Percentiles rank a stretch among this genome's conserved stretches.
phyloP scores from a whole-genome alignment of 2,329 filamentous ascomycete genomes.

The Trichoderma sp. region DNA sequence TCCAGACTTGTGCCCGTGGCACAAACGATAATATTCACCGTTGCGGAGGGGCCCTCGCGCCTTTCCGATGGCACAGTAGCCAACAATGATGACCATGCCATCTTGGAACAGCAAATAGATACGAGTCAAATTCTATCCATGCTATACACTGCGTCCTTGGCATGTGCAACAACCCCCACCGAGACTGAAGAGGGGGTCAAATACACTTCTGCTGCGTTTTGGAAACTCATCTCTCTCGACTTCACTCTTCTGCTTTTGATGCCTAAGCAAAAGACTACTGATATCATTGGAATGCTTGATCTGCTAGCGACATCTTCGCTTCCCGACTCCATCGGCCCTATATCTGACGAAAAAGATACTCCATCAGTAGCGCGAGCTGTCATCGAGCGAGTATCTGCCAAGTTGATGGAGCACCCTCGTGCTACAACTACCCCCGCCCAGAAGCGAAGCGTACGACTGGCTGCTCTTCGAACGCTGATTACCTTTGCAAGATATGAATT shows the following conservation, averaged over 20 bases:
- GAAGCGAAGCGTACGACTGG: slow-evolving; percentile 50
- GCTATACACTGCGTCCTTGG: slow-evolving; percentile 65
- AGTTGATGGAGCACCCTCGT: slow-evolving; percentile 61
- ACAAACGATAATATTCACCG: slow-evolving; percentile 62
- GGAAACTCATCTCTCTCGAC: slow-evolving; percentile 68
- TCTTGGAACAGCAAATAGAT: slow-evolving; percentile 60
- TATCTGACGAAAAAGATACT: slow-evolving; percentile 51
- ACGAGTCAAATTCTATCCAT: slow-evolving; percentile 66
- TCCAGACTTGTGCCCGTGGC: slow-evolving; percentile 59
- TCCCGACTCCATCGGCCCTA: slow-evolving; percentile 67
- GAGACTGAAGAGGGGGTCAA: slow-evolving; percentile 39
- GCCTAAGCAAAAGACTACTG: slow-evolving; percentile 64
- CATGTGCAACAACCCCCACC: slow-evolving; percentile 53
- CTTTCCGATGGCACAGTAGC: slow-evolving; percentile 53
- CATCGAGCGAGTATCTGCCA: slow-evolving; percentile 65
- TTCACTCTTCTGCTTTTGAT: slow-evolving; percentile 70
- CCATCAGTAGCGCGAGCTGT: slow-evolving; percentile 51
- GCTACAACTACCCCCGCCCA: slow-evolving; percentile 43
- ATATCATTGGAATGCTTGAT: slow-evolving; percentile 67
- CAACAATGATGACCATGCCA: slow-evolving; percentile 44
- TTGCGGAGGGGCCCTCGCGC: slow-evolving; percentile 61
- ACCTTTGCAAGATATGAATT: slow-evolving; percentile 65
- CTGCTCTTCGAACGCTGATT: slow-evolving; percentile 58
- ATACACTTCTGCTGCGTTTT: slow-evolving; percentile 56
- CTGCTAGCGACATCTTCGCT: slow-evolving; percentile 70